These are phyloP conservation scores for Aquilaria yunnanensis DNA, from an alignment of 345 rosid species.

Conservation along the genomic window DNA sequence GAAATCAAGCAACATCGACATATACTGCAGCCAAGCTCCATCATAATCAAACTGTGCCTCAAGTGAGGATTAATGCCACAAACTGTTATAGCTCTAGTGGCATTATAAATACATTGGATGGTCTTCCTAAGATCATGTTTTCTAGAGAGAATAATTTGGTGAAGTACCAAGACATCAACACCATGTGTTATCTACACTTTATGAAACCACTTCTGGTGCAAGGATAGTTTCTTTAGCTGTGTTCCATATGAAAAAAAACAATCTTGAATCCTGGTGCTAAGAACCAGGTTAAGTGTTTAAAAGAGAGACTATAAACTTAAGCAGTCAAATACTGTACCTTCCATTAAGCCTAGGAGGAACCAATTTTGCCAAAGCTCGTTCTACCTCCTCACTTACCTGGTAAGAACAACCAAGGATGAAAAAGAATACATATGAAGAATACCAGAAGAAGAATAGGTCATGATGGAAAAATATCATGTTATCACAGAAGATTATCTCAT, in stretches of 20 bases:
- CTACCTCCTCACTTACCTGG: conserved; percentile 99
- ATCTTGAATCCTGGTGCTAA: no score
- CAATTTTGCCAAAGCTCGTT: conserved; percentile 94
- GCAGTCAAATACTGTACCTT: conserved; percentile 33
- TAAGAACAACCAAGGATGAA: conserved; percentile 9
- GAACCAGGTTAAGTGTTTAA: no score
- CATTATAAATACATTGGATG: no score
- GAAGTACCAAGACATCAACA: conserved; percentile 2
- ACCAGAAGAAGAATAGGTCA: neutral
- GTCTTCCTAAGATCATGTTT: no score
- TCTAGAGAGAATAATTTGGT: no score
- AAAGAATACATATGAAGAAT: conserved; percentile 1
- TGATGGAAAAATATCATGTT: neutral
- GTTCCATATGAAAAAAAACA: no score
- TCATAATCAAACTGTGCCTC: no score
- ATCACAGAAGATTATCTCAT: neutral
- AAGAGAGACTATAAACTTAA: neutral
- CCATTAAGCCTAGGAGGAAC: conserved; percentile 90
- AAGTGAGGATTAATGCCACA: no score
- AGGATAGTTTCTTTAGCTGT: no score
- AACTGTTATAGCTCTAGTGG: no score
- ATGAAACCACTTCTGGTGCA: no score
- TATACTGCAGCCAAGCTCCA: no score
- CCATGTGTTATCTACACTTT: neutral
- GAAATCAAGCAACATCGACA: neutral